Base-by-base conservation (phyloP, 345 rosid species). In the Corchorus capsularis region DNA sequence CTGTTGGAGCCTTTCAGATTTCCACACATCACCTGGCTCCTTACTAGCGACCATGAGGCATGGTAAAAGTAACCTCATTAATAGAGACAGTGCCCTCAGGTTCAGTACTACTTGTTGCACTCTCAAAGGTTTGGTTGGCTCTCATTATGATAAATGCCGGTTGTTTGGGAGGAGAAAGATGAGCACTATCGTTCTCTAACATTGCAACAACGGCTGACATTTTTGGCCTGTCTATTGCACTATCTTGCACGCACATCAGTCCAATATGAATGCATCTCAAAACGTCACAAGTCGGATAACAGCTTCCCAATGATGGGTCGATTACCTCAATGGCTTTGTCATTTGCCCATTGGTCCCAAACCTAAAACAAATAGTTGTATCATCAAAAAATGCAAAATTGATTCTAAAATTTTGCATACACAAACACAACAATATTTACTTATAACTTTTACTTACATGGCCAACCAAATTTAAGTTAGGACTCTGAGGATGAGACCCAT, bases 201-300 rank as follows among this genome's bases (percentile, higher is more conserved):
- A 86, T 81, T 76, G 83, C 34, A 22, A 86, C 73, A 20, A 86
- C 91, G 2, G 78, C 11, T 4, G 87, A 82, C 93, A 89, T 91
- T 12, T 80, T 77, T 39, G 87, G 88, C 47, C 91, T 61, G 6
- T 90, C 90, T 12, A 32, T 43, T 17, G 89, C 83, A 1, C 45
- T 49, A 56, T 89, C 92, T 85, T 91, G 93, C 52, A 86, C 89
- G 19, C 96, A n/a, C n/a, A n/a, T n/a, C n/a, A n/a, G n/a, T n/a
- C n/a, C n/a, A n/a, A n/a, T n/a, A n/a, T n/a, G n/a, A 89, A 89
- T 79, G 80, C 89, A 87, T 65, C 85, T 86, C 74, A 22, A 13
- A 9, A 82, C 81, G 77, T 89, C 87, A 7, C 73, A 35, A 3
- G 13, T 37, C 3, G 79, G 53, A 53, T 63, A 77, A 3, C 57